Evolutionary conservation across 306 rosid genomes (phyloP), one percentile per base, ranked within the genome.

Genomic region (Gynostemma pentaphyllum): DNA sequence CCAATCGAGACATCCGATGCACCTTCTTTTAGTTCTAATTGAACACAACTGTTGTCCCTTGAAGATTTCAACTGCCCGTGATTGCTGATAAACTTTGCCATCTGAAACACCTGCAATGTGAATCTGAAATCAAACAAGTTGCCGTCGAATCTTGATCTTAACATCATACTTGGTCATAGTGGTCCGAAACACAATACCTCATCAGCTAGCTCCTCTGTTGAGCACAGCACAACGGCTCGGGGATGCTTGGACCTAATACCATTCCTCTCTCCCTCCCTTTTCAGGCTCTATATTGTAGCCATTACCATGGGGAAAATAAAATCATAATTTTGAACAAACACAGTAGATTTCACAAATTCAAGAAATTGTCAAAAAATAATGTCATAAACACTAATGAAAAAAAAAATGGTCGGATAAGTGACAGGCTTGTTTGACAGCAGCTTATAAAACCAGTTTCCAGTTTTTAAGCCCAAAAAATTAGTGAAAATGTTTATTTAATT

Each of bases 1-100:
- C 76, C 76, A 10, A 53, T 64, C 30, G 70, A 72, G 48, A 11
- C 53, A 51, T 63, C 64, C 1, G 34, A 62, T 24, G 55, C 27
- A 50, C 16, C 51, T 24, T 62, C 47, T 26, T 63, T 45, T 21
- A 59, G 10, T 37, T 36, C 32, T 11, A 36, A 59, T 37, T 36
- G 32, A 21, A 1, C 32, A 59, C 46, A 59, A 36, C 18, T 19
- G 12, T 21, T 37, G 45, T 59, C 70, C 22, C 14, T 36, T 1
- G 50, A 19, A 45, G 70, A 28, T 49, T 64, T 44, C 50, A 32
- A 34, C 32, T 45, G 34, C 11, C 9, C 16, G 39, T 36, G 27
- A 9, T 64, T n/a, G 49, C 60, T 67, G 41, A 72, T 9, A 41
- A 23, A 50, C 49, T 64, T 55, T 2, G 64, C 76, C 60, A 65